These are phyloP conservation scores for Aspergillus brasiliensis DNA, from an alignment of 2,329 filamentous ascomycete species.

Conservation along the genomic window DNA sequence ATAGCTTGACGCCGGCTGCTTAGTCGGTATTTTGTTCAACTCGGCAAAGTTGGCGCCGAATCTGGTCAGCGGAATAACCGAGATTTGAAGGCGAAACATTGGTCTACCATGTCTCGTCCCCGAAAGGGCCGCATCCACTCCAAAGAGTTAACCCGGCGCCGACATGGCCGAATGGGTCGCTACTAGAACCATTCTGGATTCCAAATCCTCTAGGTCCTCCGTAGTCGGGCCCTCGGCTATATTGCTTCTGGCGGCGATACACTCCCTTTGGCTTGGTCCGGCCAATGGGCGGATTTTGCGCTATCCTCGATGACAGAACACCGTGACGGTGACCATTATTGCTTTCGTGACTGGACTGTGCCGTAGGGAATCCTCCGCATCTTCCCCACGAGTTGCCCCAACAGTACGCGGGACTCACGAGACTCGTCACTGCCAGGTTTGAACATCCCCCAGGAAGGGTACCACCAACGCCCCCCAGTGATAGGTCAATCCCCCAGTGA, in stretches of 20 bases:
- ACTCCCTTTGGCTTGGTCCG: not conserved
- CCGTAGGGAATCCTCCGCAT: slow-evolving; percentile 27
- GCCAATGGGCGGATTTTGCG: slow-evolving; percentile 10
- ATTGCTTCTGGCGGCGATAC: not conserved
- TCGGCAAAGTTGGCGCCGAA: not conserved
- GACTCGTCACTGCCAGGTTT: slow-evolving; percentile 18
- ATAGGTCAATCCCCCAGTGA: not conserved
- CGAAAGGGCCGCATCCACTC: slow-evolving; percentile 8
- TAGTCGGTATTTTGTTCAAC: not conserved
- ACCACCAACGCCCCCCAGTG: slow-evolving; percentile 1
- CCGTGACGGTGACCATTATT: slow-evolving; percentile 11
- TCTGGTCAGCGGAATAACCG: slow-evolving; percentile 5
- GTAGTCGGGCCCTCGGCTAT: slow-evolving; percentile 12
- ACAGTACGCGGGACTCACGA: slow-evolving; percentile 9
- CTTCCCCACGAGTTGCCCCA: slow-evolving; percentile 20
- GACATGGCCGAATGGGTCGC: slow-evolving; percentile 1
- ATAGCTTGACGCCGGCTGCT: not conserved
- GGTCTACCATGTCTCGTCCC: not conserved
- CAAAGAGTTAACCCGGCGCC: slow-evolving; percentile 18
- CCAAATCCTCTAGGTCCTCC: not conserved
- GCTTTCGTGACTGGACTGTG: slow-evolving; percentile 18
- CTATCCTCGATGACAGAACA: slow-evolving; percentile 9
- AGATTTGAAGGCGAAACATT: slow-evolving; percentile 6
- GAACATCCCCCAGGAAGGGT: slow-evolving; percentile 15
- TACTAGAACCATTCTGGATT: slow-evolving; percentile 1